Evolutionary conservation across 2,329 filamentous ascomycete genomes (phyloP).

Genomic region (Plectosphaerella plurivora): DNA sequence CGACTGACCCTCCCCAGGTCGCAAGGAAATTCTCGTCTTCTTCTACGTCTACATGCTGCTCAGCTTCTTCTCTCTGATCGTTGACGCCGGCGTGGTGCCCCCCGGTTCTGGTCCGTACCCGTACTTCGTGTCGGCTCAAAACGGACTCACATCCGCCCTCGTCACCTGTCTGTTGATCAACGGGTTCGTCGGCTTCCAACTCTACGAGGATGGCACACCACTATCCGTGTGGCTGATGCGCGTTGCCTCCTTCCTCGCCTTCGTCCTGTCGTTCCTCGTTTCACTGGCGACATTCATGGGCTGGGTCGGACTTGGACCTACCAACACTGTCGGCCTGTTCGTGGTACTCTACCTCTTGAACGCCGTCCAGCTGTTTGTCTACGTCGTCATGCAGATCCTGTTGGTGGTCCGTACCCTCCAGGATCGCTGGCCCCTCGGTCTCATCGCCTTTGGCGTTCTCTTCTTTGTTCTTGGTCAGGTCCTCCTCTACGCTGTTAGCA

Average conservation of each 20-base stretch:
- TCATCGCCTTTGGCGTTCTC: constrained; percentile 84
- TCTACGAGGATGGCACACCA: constrained; percentile 95
- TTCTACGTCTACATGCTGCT: constrained; percentile 96
- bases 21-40: constrained; percentile 74
- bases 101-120: constrained; percentile 76
- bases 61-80: constrained; percentile 80
- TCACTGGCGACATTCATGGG: constrained; percentile 89
- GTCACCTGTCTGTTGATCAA: constrained; percentile 91
- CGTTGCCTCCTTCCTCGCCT: constrained; percentile 72
- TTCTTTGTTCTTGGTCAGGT: constrained; percentile 93
- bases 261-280: constrained; percentile 80
- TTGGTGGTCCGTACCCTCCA: constrained; percentile 86
- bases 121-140: constrained; percentile 87
- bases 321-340: constrained; percentile 84
- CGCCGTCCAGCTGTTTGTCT: constrained; percentile 79
- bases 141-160: constrained; percentile 77
- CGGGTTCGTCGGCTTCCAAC: constrained; percentile 95
- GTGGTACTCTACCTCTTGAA: constrained; percentile 90
- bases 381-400: constrained; percentile 81
- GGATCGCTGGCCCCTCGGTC: constrained; percentile 91
- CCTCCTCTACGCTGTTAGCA: constrained; percentile 84
- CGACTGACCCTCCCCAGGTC: constrained; percentile 33
- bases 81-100: constrained; percentile 90
- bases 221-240: constrained; percentile 92
- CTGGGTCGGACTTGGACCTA: constrained; percentile 80